Base-by-base conservation (phyloP, 129 eudicot species). In the Saposhnikovia divaricata region DNA sequence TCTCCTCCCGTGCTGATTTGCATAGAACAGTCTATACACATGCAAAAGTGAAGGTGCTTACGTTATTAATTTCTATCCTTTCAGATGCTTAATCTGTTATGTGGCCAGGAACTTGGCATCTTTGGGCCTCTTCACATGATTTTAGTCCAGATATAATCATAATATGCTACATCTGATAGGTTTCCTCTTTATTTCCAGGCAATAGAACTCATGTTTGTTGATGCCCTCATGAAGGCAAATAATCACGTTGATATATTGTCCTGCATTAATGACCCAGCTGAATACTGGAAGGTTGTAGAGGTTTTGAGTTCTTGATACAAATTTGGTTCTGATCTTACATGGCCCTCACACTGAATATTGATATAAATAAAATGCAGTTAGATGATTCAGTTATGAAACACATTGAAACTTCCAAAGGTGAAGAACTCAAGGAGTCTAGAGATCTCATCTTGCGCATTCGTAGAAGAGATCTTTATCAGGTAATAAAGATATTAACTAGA, bases 21-120 rank as follows among this genome's bases (percentile, higher is more conserved):
- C 90, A 91, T 73, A 91, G 98, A 21, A 94, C 98, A 25, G 98
- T 90, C 80, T 94, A 94, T 72, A 86, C 85, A 47, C 98, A 92
- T 90, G 90, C 97, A 68, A 93, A 93, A 91, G 98, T 93, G 81
- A 93, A 93, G 98, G 98, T 93, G 28, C 68, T 18, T 40, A 28
- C 44, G 55, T 42, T 55, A 38, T 3, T 37, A 71, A n/a, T 48
- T 21, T 43, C 39, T 27, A 39, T 74, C 23, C 76, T 10, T 76
- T 53, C 28, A 42, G 31, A 51, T 79, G 39, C 40, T 12, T 38
- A 13, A 53, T 45, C 14, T 68, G 69, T 19, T 78, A 27, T 31
- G 44, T 27, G 15, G 66, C 70, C 72, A 27, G 43, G 37, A 14
- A 45, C 59, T 42, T 44, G 27, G 15, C n/a, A 40, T 28, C 18